Conservation (phyloP, 2,329 filamentous ascomycete genomes). For the Trichoderma atroviride region DNA sequence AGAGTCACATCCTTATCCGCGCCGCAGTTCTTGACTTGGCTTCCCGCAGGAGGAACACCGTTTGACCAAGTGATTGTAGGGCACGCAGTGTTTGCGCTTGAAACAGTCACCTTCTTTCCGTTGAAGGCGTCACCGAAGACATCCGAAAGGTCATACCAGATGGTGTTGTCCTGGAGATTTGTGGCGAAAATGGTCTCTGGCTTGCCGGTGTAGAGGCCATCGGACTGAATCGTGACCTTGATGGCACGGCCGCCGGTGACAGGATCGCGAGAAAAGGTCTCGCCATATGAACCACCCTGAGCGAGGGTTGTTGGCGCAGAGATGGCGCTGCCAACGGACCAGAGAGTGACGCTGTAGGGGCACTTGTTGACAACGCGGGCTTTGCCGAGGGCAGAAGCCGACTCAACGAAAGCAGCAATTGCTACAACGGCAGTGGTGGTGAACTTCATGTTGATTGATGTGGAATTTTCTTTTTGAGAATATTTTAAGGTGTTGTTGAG, state of each 20-base stretch:
- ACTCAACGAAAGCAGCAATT: slow-evolving; percentile 20
- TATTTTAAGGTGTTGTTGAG: background rate
- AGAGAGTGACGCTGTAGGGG: slow-evolving; percentile 40
- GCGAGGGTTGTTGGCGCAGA: slow-evolving; percentile 35
- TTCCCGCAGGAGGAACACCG: slow-evolving; percentile 42
- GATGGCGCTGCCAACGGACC: slow-evolving; percentile 43
- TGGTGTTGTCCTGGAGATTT: slow-evolving; percentile 38
- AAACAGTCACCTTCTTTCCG: slow-evolving; percentile 39
- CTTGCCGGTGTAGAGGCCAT: slow-evolving; percentile 45
- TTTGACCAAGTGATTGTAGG: slow-evolving; percentile 41
- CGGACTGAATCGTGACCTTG: slow-evolving; percentile 41
- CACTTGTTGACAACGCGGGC: slow-evolving; percentile 45
- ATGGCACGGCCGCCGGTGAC: slow-evolving; percentile 44
- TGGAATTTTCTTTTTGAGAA: background rate
- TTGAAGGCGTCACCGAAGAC: slow-evolving; percentile 46
- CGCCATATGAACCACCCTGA: slow-evolving; percentile 37
- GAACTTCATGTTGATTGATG: slow-evolving; percentile 28
- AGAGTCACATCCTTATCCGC: slow-evolving; percentile 39
- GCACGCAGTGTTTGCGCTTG: slow-evolving; percentile 38
- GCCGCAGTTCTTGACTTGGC: slow-evolving; percentile 44
- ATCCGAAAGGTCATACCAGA: slow-evolving; percentile 47
- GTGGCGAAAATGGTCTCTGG: slow-evolving; percentile 47
- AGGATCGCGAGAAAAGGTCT: slow-evolving; percentile 42
- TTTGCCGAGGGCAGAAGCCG: slow-evolving; percentile 37
- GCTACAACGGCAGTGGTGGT: slow-evolving; percentile 26